A percentile compares a stretch with the other conserved stretches of the same genome.
Conservation (phyloP, 179 eudicot genomes). For the Gypsophila paniculata region DNA sequence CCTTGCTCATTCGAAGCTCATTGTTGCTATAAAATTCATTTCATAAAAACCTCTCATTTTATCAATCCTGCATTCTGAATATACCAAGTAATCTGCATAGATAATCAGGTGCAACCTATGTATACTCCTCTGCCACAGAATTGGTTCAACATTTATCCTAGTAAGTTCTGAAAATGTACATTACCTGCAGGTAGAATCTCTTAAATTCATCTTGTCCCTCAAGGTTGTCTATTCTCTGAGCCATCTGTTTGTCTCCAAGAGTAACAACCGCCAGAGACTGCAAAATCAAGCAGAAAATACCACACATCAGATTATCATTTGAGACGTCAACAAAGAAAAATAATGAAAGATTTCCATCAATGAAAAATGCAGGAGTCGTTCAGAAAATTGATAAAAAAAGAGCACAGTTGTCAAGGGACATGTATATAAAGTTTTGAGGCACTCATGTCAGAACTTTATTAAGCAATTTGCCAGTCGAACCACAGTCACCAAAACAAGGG, state of each 20-base stretch:
- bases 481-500: background rate
- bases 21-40: background rate
- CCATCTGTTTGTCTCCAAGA: slow-evolving; percentile 95
- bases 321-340: background rate
- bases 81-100: background rate
- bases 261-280: slow-evolving; percentile 97
- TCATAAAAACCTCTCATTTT: background rate
- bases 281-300: slow-evolving; percentile 15
- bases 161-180: background rate
- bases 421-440: background rate
- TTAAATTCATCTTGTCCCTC: slow-evolving; percentile 83
- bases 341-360: background rate
- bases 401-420: background rate
- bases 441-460: background rate
- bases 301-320: background rate
- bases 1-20: background rate
- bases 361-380: background rate
- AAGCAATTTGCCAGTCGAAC: background rate
- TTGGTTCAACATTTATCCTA: background rate
- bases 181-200: slow-evolving; percentile 96
- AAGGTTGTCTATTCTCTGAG: slow-evolving; percentile 88
- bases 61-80: background rate
- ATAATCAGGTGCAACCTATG: slow-evolving; percentile 3
- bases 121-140: background rate
- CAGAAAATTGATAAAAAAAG: background rate